Percentiles rank a stretch among this genome's conserved stretches.
Evolutionary conservation across 1,284 basidiomycete genomes (phyloP).

Genomic region (Ganoderma multipileum): DNA sequence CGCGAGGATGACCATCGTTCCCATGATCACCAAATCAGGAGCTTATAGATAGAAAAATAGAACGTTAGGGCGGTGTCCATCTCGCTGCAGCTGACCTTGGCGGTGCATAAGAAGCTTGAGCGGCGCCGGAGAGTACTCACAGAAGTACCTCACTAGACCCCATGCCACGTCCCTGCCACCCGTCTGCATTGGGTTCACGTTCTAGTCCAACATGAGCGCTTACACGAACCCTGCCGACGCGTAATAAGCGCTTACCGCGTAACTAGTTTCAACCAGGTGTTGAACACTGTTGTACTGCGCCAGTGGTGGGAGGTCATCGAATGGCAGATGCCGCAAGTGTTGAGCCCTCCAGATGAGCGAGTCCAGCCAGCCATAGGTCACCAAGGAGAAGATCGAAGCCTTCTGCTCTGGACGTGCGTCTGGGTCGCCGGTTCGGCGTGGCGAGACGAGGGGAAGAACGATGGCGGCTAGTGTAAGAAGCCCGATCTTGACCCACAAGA

Average conservation of each 20-base stretch:
- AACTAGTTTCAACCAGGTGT: constrained; percentile 41
- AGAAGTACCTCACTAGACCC: constrained; percentile 37
- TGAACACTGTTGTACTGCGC: constrained; percentile 50
- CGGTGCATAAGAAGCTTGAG: constrained; percentile 1
- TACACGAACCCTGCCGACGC: background rate
- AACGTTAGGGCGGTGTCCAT: background rate
- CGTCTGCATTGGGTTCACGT: constrained; percentile 27
- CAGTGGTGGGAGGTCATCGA: constrained; percentile 44
- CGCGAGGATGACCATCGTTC: constrained; percentile 7
- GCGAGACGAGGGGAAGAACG: constrained; percentile 52
- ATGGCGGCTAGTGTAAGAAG: constrained; percentile 49
- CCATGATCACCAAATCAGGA: constrained; percentile 8
- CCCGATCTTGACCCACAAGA: constrained; percentile 44
- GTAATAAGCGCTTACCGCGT: constrained; percentile 21
- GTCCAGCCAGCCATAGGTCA: constrained; percentile 61
- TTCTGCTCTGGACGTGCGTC: constrained; percentile 71
- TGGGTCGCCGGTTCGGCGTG: constrained; percentile 38
- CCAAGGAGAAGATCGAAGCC: constrained; percentile 60
- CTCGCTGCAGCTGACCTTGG: constrained; percentile 1
- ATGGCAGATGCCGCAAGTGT: constrained; percentile 25
- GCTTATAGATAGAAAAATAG: background rate
- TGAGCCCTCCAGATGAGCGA: constrained; percentile 34
- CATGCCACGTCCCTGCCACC: constrained; percentile 35
- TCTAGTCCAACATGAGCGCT: constrained; percentile 30
- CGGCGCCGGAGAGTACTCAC: constrained; percentile 16